Conservation (phyloP, 441 rosid species). For the Brassica balearica region DNA sequence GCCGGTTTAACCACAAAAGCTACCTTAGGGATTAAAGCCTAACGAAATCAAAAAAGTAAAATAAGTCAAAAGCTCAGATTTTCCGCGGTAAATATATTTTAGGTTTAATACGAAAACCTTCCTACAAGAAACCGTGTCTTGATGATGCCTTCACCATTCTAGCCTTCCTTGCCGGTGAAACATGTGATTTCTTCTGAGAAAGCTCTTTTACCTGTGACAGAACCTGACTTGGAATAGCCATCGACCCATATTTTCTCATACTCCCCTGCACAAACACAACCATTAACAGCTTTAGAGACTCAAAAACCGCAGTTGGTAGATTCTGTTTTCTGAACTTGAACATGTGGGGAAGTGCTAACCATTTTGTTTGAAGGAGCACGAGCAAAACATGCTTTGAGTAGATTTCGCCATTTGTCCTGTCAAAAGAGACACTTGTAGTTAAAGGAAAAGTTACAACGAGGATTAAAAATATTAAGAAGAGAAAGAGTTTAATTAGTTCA, state of each 20-base stretch:
- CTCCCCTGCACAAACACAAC: constrained; percentile 51
- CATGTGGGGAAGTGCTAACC: constrained; percentile 51
- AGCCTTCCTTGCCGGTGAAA: constrained; percentile 51
- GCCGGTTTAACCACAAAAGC: constrained; percentile 4
- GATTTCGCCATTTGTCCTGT: constrained; percentile 96
- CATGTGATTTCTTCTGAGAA: constrained; percentile 67
- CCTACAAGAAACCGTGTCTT: constrained; percentile 61
- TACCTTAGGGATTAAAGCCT: constrained; percentile 24
- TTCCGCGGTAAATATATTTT: not conserved
- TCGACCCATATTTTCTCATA: constrained; percentile 65
- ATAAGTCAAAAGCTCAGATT: constrained; percentile 14
- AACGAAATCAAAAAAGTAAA: not conserved
- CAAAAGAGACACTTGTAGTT: constrained; percentile 31
- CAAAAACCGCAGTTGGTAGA: not conserved
- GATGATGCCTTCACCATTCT: constrained; percentile 53
- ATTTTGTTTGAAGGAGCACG: constrained; percentile 63
- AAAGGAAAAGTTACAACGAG: not conserved
- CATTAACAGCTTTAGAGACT: too few relatives aligned
- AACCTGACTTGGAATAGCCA: constrained; percentile 68
- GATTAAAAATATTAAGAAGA: not conserved
- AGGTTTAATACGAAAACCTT: not conserved
- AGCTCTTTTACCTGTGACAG: constrained; percentile 82
- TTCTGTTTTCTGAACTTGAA: not conserved
- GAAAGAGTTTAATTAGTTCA: not conserved
- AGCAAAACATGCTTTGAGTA: constrained; percentile 84